These are phyloP conservation scores for Cyberlindnera euphorbiae DNA, from an alignment of 805 yeast species.

Conservation along the genomic window DNA sequence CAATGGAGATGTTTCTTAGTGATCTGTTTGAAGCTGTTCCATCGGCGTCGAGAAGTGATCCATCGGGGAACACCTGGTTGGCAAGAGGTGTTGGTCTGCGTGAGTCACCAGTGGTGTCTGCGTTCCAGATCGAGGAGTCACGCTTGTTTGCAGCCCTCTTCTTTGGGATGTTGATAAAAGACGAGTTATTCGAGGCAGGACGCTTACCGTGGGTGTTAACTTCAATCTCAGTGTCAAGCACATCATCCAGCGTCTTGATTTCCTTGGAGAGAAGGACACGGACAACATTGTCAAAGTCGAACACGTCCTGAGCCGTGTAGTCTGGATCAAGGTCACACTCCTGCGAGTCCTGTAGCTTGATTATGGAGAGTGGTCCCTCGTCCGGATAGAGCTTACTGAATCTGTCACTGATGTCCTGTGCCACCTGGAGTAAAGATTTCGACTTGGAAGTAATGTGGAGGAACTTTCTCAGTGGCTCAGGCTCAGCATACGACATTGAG, in stretches of 20 bases:
- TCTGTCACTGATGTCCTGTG: slow-evolving; percentile 49
- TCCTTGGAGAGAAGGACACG: slow-evolving; percentile 42
- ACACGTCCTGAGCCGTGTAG: slow-evolving; percentile 59
- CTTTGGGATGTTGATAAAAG: slow-evolving; percentile 25
- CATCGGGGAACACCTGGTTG: slow-evolving; percentile 33
- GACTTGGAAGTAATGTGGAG: slow-evolving; percentile 55
- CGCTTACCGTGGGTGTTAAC: slow-evolving; percentile 19
- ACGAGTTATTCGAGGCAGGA: slow-evolving; percentile 21
- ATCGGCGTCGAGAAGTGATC: slow-evolving; percentile 13
- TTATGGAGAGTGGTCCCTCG: slow-evolving; percentile 48
- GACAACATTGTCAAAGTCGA: slow-evolving; percentile 44
- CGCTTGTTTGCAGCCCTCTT: slow-evolving; percentile 16
- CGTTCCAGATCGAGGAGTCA: slow-evolving; percentile 15
- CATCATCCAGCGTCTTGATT: slow-evolving; percentile 25
- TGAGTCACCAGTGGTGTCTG: slow-evolving; percentile 10
- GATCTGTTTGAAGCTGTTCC: slow-evolving; percentile 12
- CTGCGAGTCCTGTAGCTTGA: slow-evolving; percentile 60
- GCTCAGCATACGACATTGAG: background rate
- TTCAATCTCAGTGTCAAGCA: slow-evolving; percentile 5
- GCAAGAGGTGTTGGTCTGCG: slow-evolving; percentile 37
- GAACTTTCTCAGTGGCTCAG: slow-evolving; percentile 40
- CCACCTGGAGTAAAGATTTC: slow-evolving; percentile 42
- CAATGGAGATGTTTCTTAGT: slow-evolving; percentile 24
- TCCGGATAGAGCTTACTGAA: slow-evolving; percentile 63
- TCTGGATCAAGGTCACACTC: slow-evolving; percentile 81